Percentiles rank a stretch among this genome's conserved stretches.
Conservation (phyloP, 2,329 filamentous ascomycete species). For the Sporothrix pseudoabietina region DNA sequence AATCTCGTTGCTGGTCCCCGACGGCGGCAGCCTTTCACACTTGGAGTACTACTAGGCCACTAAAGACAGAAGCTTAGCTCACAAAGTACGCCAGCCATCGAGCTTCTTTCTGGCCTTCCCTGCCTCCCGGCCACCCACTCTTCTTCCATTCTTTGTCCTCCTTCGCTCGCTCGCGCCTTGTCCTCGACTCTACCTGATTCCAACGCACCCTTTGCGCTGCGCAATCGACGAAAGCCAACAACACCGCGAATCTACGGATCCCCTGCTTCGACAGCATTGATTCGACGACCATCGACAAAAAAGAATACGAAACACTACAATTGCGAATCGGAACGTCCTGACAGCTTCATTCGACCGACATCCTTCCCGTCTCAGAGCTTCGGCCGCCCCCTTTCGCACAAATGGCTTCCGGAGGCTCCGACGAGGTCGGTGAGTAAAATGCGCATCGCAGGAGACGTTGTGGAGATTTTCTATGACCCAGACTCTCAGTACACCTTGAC, state of each 20-base stretch:
- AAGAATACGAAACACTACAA: not conserved
- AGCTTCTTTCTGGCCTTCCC: slow-evolving; percentile 6
- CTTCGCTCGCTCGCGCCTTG: not conserved
- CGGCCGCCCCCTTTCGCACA: slow-evolving; percentile 22
- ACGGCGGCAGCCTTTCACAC: not conserved
- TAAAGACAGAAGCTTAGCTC: slow-evolving; percentile 16
- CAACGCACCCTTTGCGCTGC: slow-evolving; percentile 9
- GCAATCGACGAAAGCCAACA: not conserved
- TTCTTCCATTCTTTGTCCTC: not conserved
- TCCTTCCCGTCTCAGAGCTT: slow-evolving; percentile 16
- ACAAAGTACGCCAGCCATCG: slow-evolving; percentile 12
- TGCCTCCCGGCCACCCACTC: slow-evolving; percentile 18
- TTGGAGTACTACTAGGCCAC: not conserved
- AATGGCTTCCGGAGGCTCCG: slow-evolving; percentile 40
- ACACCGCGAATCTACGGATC: not conserved
- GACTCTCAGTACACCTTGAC: not conserved
- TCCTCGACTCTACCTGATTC: not conserved
- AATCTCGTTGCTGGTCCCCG: not conserved
- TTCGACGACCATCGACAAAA: not conserved
- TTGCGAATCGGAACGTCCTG: not conserved
- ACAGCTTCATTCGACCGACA: not conserved
- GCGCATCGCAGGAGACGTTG: not conserved
- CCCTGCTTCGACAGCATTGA: not conserved
- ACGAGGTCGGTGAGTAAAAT: slow-evolving; percentile 37
- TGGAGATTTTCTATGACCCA: not conserved